phyloP scores from a whole-genome alignment of 495 filamentous ascomycete species.

The Annulohypoxylon moriforme region DNA sequence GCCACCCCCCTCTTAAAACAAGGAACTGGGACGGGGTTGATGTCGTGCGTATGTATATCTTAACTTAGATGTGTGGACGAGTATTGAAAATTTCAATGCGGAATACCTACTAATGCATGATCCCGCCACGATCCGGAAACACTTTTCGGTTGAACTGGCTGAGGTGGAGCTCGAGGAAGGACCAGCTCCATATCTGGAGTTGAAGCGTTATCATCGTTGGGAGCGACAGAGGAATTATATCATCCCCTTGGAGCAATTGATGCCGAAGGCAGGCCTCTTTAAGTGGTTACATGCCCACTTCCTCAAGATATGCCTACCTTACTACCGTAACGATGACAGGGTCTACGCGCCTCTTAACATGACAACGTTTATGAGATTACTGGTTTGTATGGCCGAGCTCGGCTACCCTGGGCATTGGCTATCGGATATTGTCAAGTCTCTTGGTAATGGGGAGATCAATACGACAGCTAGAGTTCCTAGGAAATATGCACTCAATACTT shows the following conservation, averaged over 20 bases:
- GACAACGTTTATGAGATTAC: conserved; percentile 46
- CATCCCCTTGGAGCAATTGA: conserved; percentile 23
- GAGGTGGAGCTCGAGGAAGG: background rate
- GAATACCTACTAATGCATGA: conserved; percentile 46
- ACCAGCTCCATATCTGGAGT: conserved; percentile 19
- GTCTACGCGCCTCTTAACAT: conserved; percentile 49
- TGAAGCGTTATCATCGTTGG: conserved; percentile 44
- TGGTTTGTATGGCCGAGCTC: conserved; percentile 43
- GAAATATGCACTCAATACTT: conserved; percentile 10
- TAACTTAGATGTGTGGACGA: conserved; percentile 31
- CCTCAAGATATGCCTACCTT: conserved; percentile 52
- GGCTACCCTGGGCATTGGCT: conserved; percentile 56
- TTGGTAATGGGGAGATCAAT: conserved; percentile 43
- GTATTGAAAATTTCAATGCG: conserved; percentile 40
- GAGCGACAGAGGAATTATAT: conserved; percentile 14
- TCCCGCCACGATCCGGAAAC: conserved; percentile 28
- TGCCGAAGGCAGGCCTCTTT: conserved; percentile 42
- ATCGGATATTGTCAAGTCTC: conserved; percentile 39
- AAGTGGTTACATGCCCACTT: conserved; percentile 49
- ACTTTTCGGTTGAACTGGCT: conserved; percentile 36
- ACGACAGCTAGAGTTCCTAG: conserved; percentile 48
- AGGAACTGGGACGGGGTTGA: conserved; percentile 33
- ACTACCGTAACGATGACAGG: conserved; percentile 3
- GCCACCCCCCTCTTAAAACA: conserved; percentile 46
- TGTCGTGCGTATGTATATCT: conserved; percentile 44